Evolutionary conservation across 352 stramenopile genomes (phyloP).

Genomic region (Globisporangium paddicum): DNA sequence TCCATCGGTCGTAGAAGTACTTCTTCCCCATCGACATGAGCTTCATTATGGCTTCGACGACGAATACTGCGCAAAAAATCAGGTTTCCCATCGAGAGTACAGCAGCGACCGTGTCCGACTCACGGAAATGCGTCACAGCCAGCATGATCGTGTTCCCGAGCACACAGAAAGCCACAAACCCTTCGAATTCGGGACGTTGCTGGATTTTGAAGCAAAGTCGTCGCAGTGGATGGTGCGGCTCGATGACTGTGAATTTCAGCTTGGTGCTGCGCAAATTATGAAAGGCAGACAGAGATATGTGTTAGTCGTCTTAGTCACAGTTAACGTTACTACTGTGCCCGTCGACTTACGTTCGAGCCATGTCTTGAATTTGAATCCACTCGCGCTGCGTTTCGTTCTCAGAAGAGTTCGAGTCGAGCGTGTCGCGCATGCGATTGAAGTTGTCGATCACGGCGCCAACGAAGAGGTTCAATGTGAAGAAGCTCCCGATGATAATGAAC

Average conservation of each 20-base stretch:
- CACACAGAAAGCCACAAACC: conserved; percentile 25
- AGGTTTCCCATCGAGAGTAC: conserved; percentile 25
- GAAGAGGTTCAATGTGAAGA: conserved; percentile 88
- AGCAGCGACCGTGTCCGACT: conserved; percentile 14
- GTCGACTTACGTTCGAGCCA: conserved; percentile 18
- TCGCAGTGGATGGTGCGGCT: conserved; percentile 19
- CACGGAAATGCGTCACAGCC: conserved; percentile 30
- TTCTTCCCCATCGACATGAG: conserved; percentile 45
- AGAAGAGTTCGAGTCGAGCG: conserved; percentile 25
- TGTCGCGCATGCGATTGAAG: conserved; percentile 64
- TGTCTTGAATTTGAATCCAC: conserved; percentile 54
- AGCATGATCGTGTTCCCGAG: conserved; percentile 38
- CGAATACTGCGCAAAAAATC: conserved; percentile 56
- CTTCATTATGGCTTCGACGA: conserved; percentile 60
- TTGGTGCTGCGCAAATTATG: conserved; percentile 16
- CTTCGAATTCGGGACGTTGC: conserved; percentile 30
- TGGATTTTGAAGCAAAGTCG: conserved; percentile 25
- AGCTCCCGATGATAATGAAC: conserved; percentile 84
- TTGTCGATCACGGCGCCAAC: conserved; percentile 88
- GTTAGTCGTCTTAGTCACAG: background rate
- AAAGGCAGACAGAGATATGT: background rate
- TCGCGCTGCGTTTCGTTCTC: conserved; percentile 69
- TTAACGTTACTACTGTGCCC: background rate
- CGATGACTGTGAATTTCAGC: conserved; percentile 18
- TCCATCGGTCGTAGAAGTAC: conserved; percentile 65